Evolutionary conservation across 495 filamentous ascomycete genomes (phyloP).

Genomic region (Penicillium cataractarum): DNA sequence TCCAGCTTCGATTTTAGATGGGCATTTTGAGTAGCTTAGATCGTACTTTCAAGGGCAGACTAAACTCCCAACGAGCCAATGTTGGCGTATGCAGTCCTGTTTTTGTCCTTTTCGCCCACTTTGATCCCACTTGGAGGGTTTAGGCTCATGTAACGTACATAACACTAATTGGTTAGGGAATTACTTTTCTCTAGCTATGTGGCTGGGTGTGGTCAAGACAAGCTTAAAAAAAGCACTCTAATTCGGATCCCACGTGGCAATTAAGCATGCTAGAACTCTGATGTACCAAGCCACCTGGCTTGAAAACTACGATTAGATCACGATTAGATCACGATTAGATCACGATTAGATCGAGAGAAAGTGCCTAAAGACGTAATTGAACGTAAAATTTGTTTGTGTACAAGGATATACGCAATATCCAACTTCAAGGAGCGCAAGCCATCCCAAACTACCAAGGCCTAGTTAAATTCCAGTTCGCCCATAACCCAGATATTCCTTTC

Average conservation of each 20-base stretch:
- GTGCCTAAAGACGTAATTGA: not conserved
- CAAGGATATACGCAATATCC: constrained; percentile 16
- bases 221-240: not conserved
- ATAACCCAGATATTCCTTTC: constrained; percentile 7
- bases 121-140: not conserved
- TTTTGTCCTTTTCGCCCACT: not conserved
- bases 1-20: constrained; percentile 32
- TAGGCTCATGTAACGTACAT: not conserved
- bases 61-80: not conserved
- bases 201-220: not conserved
- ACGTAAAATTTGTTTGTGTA: constrained; percentile 24
- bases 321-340: not conserved
- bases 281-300: not conserved
- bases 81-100: not conserved
- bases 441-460: constrained; percentile 13
- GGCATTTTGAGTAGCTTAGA: not conserved
- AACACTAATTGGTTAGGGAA: not conserved
- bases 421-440: constrained; percentile 23
- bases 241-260: not conserved
- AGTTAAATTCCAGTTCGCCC: constrained; percentile 12
- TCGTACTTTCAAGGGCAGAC: not conserved
- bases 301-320: not conserved
- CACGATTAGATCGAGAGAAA: not conserved
- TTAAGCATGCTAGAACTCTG: not conserved
- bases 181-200: not conserved